Evolutionary conservation across 805 yeast genomes (phyloP).

Genomic region (Candida lessepsii): DNA sequence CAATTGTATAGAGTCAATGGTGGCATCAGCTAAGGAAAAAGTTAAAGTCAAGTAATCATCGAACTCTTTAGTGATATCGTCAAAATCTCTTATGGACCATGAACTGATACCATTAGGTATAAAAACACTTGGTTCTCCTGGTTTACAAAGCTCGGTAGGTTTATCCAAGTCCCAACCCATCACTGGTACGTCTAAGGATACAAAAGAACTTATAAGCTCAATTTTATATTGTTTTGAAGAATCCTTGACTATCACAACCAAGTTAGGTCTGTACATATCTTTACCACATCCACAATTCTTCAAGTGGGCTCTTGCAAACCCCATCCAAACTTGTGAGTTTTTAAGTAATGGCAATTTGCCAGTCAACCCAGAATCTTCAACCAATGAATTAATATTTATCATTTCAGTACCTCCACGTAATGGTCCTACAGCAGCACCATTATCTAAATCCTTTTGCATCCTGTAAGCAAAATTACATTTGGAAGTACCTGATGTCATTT

Average conservation of each 20-base stretch:
- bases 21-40: conserved; percentile 35
- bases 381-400: conserved; percentile 21
- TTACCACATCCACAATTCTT: conserved; percentile 40
- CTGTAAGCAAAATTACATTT: conserved; percentile 15
- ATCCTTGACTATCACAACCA: conserved; percentile 26
- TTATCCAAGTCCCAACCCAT: conserved; percentile 28
- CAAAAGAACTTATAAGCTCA: conserved; percentile 30
- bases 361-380: conserved; percentile 6
- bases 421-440: conserved; percentile 19
- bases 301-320: conserved; percentile 42
- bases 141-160: conserved; percentile 23
- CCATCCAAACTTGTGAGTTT: conserved; percentile 33
- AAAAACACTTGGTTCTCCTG: conserved; percentile 25
- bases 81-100: conserved; percentile 11
- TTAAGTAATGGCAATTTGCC: conserved; percentile 11
- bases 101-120: conserved; percentile 36
- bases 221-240: conserved; percentile 19
- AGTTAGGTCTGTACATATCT: conserved; percentile 39
- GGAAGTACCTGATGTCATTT: conserved; percentile 15
- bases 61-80: conserved; percentile 5
- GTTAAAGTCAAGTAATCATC: conserved; percentile 34
- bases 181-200: conserved; percentile 28
- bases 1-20: conserved; percentile 34
- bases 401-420: conserved; percentile 39
- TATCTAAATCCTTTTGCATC: neutral